A percentile compares a stretch with the other conserved stretches of the same genome.
phyloP scores from a whole-genome alignment of 139 green algal genomes.

The Tetratostichococcus sp. region DNA sequence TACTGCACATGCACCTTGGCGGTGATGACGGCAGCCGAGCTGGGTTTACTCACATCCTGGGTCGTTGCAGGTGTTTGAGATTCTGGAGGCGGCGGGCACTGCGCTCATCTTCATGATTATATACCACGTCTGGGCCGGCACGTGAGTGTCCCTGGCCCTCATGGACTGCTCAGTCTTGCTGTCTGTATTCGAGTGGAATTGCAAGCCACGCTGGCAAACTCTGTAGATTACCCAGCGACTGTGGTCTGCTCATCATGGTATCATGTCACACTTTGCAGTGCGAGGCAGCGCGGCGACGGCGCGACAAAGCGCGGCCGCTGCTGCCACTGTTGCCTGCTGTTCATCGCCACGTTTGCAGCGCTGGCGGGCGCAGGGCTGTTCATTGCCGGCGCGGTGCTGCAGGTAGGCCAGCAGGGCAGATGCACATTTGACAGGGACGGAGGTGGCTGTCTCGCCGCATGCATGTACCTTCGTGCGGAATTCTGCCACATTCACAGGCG shows the following conservation, averaged over 20 bases:
- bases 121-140: neutral
- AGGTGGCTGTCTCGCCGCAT: no score
- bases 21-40: no score
- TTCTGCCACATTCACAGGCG: no score
- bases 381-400: neutral
- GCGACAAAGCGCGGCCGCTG: neutral
- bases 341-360: neutral
- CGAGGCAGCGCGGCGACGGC: neutral
- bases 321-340: neutral
- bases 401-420: no score
- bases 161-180: no score
- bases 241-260: no score
- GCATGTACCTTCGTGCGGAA: no score
- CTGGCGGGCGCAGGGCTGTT: neutral
- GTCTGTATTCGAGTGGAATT: neutral
- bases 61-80: neutral
- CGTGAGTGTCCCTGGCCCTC: neutral
- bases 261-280: neutral
- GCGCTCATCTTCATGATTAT: neutral
- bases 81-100: neutral
- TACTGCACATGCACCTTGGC: no score
- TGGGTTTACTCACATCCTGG: no score
- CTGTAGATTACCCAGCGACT: neutral
- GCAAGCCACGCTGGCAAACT: neutral
- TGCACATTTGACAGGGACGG: no score